Evolutionary conservation across 1,139 yeast species (phyloP), one percentile per base, ranked within the genome.

Genomic region (Zygoascus meyerae): DNA sequence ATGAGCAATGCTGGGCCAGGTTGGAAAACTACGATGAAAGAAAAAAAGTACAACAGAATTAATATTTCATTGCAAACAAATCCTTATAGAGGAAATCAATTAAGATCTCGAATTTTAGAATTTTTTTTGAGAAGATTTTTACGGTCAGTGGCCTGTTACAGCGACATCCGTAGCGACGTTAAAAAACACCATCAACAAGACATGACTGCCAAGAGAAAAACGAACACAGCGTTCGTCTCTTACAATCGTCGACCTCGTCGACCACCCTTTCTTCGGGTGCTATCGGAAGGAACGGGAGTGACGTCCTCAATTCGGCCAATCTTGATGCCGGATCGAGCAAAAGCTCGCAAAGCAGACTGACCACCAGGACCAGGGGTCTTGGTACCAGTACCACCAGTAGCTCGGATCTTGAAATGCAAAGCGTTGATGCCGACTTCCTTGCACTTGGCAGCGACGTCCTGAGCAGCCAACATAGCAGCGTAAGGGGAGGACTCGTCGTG

Each of bases 331-430:
- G 97, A 89, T 83, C 99, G 90, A 70, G 99, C 99, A 71, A 94
- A 81, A 70, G 99, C 99, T 81, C 98, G 90, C 72, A 94, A 81
- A 75, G 99, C 99, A 61, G 97, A 86, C 81, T 92, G 98, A 79
- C 97, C 98, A 86, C 99, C 99, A 78, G 99, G 99, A 79, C 99
- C 99, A 75, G 98, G 99, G 74, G 99, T 90, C 87, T 94, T 94
- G 77, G 98, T 86, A 74, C 86, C 89, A 67, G 98, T 94, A 83
- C 99, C 99, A 83, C 99, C 99, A 65, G 97, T 90, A 72, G 97
- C 99, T 86, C 98, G 89, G 77, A 94, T 83, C 82, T 94, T 94
- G 75, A 94, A 82, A 84, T 94, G 98, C 70, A 94, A 95, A 64
- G 99, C 99, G 68, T 95, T 94, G 73, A 94, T 90, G 74, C 99